These are phyloP conservation scores for Piloderma croceum DNA, from an alignment of 768 basidiomycete genomes.

Conservation along the genomic window DNA sequence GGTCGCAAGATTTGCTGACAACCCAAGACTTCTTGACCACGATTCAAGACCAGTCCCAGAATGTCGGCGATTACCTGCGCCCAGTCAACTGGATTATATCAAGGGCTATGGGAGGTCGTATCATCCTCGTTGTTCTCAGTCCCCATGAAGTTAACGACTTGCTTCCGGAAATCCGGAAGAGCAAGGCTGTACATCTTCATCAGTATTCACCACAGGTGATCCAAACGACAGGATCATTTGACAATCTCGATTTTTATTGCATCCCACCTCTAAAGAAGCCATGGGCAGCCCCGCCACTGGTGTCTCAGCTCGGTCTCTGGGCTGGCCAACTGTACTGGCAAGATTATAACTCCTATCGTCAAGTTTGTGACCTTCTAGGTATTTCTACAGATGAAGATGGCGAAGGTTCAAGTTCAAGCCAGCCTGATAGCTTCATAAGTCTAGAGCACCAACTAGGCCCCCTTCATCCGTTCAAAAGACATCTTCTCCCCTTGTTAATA, in stretches of 20 bases:
- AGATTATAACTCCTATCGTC: constrained; percentile 23
- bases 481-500: constrained; percentile 27
- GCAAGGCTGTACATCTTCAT: constrained; percentile 33
- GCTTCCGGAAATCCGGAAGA: constrained; percentile 27
- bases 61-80: no score
- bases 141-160: constrained; percentile 26
- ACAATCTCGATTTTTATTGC: constrained; percentile 28
- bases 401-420: no score
- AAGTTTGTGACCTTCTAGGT: constrained; percentile 23
- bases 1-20: constrained; percentile 21
- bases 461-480: constrained; percentile 28
- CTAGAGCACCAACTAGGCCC: no score
- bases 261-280: constrained; percentile 24
- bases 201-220: constrained; percentile 36
- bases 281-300: constrained; percentile 11
- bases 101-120: neutral
- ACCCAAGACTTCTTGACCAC: constrained; percentile 33
- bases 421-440: no score
- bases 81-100: no score
- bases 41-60: no score
- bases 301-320: constrained; percentile 36
- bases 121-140: constrained; percentile 33
- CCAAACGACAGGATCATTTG: constrained; percentile 29
- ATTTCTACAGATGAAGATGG: constrained; percentile 15
- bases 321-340: constrained; percentile 40